Evolutionary conservation across 2,329 filamentous ascomycete genomes (phyloP).

Genomic region (Neoascochyta sp.): DNA sequence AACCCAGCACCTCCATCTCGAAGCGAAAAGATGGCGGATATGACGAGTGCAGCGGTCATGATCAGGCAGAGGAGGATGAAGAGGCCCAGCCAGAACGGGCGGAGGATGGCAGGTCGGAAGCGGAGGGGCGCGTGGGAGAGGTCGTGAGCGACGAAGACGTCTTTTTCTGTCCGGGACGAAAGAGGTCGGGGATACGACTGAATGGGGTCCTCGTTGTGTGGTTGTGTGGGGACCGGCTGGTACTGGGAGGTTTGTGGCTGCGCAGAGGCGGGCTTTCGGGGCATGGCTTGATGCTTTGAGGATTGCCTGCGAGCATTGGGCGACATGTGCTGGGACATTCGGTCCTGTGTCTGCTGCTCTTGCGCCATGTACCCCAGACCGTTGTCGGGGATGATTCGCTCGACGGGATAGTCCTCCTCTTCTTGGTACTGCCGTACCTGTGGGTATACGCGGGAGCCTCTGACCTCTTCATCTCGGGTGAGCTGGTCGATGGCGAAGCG

Average conservation of each 20-base stretch:
- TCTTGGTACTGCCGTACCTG: constrained; percentile 16
- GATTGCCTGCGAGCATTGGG: constrained; percentile 16
- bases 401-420: constrained; percentile 48
- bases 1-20: constrained; percentile 57
- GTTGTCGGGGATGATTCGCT: constrained; percentile 46
- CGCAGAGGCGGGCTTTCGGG: constrained; percentile 7
- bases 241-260: constrained; percentile 7
- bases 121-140: constrained; percentile 51
- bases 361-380: constrained; percentile 37
- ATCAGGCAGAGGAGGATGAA: constrained; percentile 61
- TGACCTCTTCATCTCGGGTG: constrained; percentile 66
- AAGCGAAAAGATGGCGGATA: constrained; percentile 54
- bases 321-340: constrained; percentile 25
- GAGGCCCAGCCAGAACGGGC: constrained; percentile 59
- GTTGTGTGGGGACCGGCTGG: constrained; percentile 6
- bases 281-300: constrained; percentile 5
- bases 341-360: constrained; percentile 28
- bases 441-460: constrained; percentile 51
- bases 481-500: constrained; percentile 86
- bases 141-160: constrained; percentile 49
- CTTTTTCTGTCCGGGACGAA: constrained; percentile 18
- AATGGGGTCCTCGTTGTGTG: constrained; percentile 5
- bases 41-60: constrained; percentile 69
- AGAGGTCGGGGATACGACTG: constrained; percentile 6
- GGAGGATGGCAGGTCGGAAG: constrained; percentile 69